Evolutionary conservation across 768 basidiomycete genomes (phyloP).

Genomic region (Suillus subalutaceus): DNA sequence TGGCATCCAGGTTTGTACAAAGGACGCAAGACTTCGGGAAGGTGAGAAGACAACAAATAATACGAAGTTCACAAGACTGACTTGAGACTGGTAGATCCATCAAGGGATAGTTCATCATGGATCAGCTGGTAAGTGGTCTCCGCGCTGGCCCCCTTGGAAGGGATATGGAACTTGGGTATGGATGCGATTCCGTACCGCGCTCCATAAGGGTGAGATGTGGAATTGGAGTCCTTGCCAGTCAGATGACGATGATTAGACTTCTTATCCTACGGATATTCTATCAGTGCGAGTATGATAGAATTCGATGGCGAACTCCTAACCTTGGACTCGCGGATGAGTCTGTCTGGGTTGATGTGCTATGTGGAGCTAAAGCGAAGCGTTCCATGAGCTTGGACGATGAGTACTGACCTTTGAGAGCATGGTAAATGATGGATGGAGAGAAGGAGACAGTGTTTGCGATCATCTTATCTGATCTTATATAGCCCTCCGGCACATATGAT

Average conservation of each 20-base stretch:
- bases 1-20: constrained; percentile 71
- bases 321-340: constrained; percentile 59
- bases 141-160: constrained; percentile 59
- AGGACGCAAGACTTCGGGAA: constrained; percentile 53
- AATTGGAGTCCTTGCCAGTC: constrained; percentile 36
- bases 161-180: constrained; percentile 70
- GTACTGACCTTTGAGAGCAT: constrained; percentile 65
- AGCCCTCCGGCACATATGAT: neutral
- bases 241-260: constrained; percentile 39
- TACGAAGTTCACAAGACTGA: constrained; percentile 8
- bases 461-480: neutral
- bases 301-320: constrained; percentile 33
- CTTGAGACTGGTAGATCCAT: constrained; percentile 60
- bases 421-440: constrained; percentile 4
- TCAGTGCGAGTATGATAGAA: neutral
- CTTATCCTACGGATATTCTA: constrained; percentile 45
- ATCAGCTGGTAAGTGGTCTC: constrained; percentile 58
- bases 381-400: neutral
- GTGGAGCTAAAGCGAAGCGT: constrained; percentile 9
- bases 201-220: constrained; percentile 51
- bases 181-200: constrained; percentile 66
- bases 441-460: neutral
- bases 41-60: constrained; percentile 7
- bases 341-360: constrained; percentile 71
- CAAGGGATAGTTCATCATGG: constrained; percentile 64